Evolutionary conservation across 2,329 filamentous ascomycete genomes (phyloP), one percentile per base, ranked within the genome.

Genomic region (Aureobasidium pullulans): DNA sequence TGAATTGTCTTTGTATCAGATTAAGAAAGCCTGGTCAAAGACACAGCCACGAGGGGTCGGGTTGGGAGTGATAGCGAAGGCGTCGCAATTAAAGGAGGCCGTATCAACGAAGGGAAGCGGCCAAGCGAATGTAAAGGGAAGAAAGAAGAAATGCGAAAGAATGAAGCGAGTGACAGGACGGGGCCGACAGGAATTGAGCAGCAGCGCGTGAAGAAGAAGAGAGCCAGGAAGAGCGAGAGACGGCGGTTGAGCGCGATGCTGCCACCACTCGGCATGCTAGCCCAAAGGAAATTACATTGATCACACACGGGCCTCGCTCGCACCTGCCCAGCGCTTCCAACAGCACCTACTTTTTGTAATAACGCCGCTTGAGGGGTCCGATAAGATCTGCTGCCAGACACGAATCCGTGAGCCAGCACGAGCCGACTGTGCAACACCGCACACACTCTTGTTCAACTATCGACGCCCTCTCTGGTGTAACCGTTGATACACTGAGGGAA

Each of bases 131-230:
- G 31, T n/a, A 10, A 40, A 57, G 32, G 16, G 29, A 48, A 31
- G 32, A 57, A 48, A 48, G 54, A 57, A 57, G 54, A 57, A 57
- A 48, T 16, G 43, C 43, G 28, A 48, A 48, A 48, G 43, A 39
- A 57, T 47, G 19, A 57, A 57, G 54, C 54, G 54, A 57, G 42
- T 43, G 54, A 57, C 54, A 16, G 42, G 52, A 46, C 52, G 52
- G 46, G 32, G 46, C 40, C 15, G 42, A 57, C 16, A 5, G 23
- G n/a, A 19, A 48, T 39, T 19, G 42, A 48, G 54, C 54, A 48
- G 54, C 54, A 31, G 54, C 32, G 42, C 54, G 54, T 39, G 53
- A 48, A 57, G 54, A 48, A 42, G 40, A 57, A 46, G 40, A 57
- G 52, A 29, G 28, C 29, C 23, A 56, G 52, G 31, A 56, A 37